Percentiles rank a stretch among this genome's conserved stretches.
Conservation (phyloP, 306 rosid species). For the Neltuma alba region DNA sequence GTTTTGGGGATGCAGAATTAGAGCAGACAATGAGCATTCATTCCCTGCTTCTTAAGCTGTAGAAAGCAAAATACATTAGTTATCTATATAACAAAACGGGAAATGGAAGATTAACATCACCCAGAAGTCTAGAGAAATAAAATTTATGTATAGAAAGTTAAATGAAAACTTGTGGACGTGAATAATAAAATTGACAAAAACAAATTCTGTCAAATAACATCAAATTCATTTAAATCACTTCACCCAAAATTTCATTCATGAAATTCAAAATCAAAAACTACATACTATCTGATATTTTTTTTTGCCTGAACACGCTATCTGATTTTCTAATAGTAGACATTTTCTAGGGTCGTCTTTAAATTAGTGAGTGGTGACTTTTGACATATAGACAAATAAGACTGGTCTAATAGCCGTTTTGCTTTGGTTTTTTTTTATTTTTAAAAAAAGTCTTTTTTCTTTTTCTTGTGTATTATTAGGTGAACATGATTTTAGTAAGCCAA, state of each 20-base stretch:
- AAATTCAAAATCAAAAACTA: neutral
- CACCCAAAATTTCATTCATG: neutral
- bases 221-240: neutral
- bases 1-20: too few species aligned
- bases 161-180: neutral
- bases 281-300: too few species aligned
- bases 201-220: too few species aligned
- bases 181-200: neutral
- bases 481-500: neutral
- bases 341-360: neutral
- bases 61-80: too few species aligned
- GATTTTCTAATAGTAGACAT: neutral
- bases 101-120: neutral
- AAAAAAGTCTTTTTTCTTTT: neutral
- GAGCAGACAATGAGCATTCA: too few species aligned
- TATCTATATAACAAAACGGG: too few species aligned
- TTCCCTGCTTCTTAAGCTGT: too few species aligned
- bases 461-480: neutral
- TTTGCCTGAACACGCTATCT: too few species aligned
- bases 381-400: neutral
- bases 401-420: neutral
- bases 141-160: neutral
- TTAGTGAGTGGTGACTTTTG: neutral
- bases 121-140: neutral
- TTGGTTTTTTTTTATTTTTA: too few species aligned